Base-by-base conservation (phyloP, 169 alveolate species). In the Cryptosporidium viatorum region DNA sequence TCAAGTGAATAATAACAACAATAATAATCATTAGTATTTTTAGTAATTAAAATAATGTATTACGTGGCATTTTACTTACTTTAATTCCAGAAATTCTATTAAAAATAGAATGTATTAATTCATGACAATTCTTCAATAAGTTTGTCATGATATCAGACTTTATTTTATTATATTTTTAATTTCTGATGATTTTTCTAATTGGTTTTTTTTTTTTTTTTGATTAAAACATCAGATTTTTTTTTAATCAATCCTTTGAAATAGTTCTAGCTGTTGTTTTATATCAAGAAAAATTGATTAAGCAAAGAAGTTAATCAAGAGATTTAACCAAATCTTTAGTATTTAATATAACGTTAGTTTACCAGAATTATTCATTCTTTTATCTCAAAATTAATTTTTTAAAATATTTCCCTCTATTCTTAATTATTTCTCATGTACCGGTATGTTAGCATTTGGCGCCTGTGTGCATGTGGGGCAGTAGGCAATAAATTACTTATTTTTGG, bases 31-130 rank as follows among this genome's bases (percentile, higher is more conserved):
- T 23, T 58, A 12, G 1, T 58, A 33, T 26, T 31, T 33, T 29
- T 55, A 23, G 1, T 31, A 10, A 48, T 48, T 71, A 31, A 23
- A 71, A 51, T 50, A 43, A 23, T 33, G 33, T 33, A 68, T 48
- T 14, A 3, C n/a, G 55, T 48, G 1, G 50, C 2, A 21, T 48
- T 50, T 12, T 16, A 62, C 89, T 35, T 80, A 80, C 89, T 23
- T 80, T 80, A 18, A 80, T 80, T n/a, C 89, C 89, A 21, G 89
- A 18, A 31, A 80, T 80, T 80, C 80, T 62, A 45, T 45, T 29
- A 65, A 80, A 80, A 26, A 80, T 41, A 16, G 89, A 80, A 41
- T 45, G 29, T 8, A 65, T 35, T 21, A 80, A 16, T 21, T 80
- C 80, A 80, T 65, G 80, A 45, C 75, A 6, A 7, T 10, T 37